These are phyloP conservation scores for Cardamine chenopodiifolia DNA, from an alignment of 345 rosid genomes.

Conservation along the genomic window DNA sequence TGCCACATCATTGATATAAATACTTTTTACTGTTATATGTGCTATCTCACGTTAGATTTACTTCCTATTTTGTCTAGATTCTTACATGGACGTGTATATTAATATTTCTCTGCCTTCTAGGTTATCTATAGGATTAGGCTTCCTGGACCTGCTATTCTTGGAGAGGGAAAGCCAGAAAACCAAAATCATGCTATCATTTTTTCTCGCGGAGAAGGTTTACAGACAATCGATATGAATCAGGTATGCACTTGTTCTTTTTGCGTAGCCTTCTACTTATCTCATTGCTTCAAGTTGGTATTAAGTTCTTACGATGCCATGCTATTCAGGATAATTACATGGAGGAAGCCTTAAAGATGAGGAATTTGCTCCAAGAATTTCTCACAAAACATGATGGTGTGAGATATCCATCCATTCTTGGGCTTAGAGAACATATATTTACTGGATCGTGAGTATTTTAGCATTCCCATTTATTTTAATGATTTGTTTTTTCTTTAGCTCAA, in stretches of 20 bases:
- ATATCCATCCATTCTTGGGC: constrained; percentile 91
- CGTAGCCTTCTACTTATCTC: neutral
- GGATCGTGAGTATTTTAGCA: constrained; percentile 70
- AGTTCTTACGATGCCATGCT: constrained; percentile 10
- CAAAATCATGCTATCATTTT: constrained; percentile 97
- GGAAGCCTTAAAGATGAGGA: constrained; percentile 98
- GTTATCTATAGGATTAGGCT: constrained; percentile 90
- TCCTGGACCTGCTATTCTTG: constrained; percentile 97
- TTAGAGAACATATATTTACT: constrained; percentile 98
- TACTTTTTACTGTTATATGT: constrained; percentile 2
- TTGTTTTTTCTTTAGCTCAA: neutral
- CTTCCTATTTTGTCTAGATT: constrained; percentile 2
- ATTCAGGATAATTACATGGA: constrained; percentile 97
- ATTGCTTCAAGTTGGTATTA: neutral
- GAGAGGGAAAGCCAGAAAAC: constrained; percentile 99
- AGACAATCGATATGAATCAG: constrained; percentile 99
- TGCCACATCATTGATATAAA: neutral
- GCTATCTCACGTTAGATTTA: constrained; percentile 2
- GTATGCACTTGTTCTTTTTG: constrained; percentile 39
- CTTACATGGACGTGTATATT: constrained; percentile 3
- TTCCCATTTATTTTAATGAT: neutral
- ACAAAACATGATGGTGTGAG: constrained; percentile 92
- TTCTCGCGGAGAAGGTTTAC: constrained; percentile 98
- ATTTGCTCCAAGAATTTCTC: constrained; percentile 93
- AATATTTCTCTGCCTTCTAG: constrained; percentile 47